Evolutionary conservation across 768 basidiomycete species (phyloP).

Genomic region (Polyporus arcularius): DNA sequence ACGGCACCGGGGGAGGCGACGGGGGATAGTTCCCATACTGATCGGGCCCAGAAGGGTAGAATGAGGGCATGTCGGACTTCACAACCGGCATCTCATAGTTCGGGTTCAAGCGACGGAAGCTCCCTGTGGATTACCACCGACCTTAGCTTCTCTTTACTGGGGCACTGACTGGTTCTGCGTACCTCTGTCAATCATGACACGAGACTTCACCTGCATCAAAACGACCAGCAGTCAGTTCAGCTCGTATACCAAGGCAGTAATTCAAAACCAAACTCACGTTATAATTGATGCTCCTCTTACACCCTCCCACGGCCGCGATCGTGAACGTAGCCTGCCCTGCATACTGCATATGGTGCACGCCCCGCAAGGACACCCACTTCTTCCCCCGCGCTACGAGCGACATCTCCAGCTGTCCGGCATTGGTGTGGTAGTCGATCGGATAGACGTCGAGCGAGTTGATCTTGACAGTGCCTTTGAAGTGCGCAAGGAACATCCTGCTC

Average conservation of each 20-base stretch:
- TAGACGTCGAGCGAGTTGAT: constrained; percentile 52
- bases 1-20: not conserved
- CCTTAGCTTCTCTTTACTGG: not conserved
- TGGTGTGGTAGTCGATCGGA: constrained; percentile 51
- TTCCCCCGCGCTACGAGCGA: constrained; percentile 48
- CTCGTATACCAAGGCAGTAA: too few relatives aligned
- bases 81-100: constrained; percentile 6
- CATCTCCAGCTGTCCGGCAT: constrained; percentile 40
- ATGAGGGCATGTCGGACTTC: constrained; percentile 17
- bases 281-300: constrained; percentile 42
- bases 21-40: not conserved
- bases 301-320: not conserved
- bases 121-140: constrained; percentile 27
- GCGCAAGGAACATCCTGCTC: constrained; percentile 35
- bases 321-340: constrained; percentile 47
- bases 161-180: not conserved
- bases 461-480: constrained; percentile 49
- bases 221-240: not conserved
- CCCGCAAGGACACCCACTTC: constrained; percentile 54
- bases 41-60: not conserved
- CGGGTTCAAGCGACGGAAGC: constrained; percentile 51
- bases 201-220: constrained; percentile 45
- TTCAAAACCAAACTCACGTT: constrained; percentile 45
- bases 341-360: constrained; percentile 38
- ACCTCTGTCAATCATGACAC: constrained; percentile 65